Conservation (phyloP, 768 basidiomycete species). For the Hemileccinum impolitum region DNA sequence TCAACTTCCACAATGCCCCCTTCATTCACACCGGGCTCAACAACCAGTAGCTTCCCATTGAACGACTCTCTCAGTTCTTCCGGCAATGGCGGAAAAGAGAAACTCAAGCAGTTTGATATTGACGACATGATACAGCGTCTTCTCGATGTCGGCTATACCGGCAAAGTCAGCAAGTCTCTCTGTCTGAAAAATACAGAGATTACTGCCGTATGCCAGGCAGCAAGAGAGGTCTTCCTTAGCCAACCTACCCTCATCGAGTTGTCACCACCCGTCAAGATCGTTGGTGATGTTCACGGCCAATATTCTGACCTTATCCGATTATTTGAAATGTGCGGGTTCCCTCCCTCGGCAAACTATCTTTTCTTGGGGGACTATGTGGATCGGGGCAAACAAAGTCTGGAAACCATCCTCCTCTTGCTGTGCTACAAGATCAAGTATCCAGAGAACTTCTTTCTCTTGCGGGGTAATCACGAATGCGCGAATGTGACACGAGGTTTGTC, state of each 20-base stretch:
- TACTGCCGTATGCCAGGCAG: conserved; percentile 88
- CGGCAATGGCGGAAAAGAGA: conserved; percentile 50
- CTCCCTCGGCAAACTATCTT: conserved; percentile 94
- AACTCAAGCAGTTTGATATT: conserved; percentile 76
- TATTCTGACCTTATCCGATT: conserved; percentile 97
- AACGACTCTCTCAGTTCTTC: conserved; percentile 29
- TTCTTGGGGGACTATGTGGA: conserved; percentile 99
- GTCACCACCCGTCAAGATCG: conserved; percentile 97
- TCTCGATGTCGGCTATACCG: conserved; percentile 94
- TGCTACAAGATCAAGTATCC: conserved; percentile 99
- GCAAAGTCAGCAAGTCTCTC: conserved; percentile 95
- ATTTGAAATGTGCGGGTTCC: conserved; percentile 99
- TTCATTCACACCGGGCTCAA: conserved; percentile 51
- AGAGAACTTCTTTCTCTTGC: conserved; percentile 96
- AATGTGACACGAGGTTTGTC: conserved; percentile 94
- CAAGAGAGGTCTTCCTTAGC: conserved; percentile 91
- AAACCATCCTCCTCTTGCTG: conserved; percentile 92
- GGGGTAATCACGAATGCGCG: conserved; percentile 99
- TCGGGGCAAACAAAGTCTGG: conserved; percentile 95
- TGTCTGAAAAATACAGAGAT: conserved; percentile 97
- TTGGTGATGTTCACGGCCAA: conserved; percentile 98
- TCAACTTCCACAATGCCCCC: conserved; percentile 55
- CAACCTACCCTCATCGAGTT: conserved; percentile 98
- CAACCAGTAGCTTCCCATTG: conserved; percentile 36
- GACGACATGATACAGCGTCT: conserved; percentile 98